phyloP scores from a whole-genome alignment of 129 eudicot genomes.

The Tagetes patula region DNA sequence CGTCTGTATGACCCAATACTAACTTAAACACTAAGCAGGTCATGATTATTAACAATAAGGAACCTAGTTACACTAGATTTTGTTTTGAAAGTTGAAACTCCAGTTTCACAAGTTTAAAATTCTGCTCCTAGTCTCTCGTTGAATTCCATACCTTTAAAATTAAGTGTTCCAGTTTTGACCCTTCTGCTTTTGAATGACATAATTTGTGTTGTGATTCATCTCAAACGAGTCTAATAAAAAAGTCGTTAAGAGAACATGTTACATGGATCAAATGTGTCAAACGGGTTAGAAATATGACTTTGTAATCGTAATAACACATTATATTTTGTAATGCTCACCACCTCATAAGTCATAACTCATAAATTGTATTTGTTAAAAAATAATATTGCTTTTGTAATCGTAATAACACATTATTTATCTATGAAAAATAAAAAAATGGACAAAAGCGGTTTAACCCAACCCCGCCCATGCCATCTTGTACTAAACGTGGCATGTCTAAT shows the following conservation, averaged over 20 bases:
- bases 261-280: background rate
- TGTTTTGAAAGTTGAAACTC: background rate
- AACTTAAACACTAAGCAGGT: conserved; percentile 5
- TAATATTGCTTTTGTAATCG: background rate
- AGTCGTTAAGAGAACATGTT: background rate
- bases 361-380: background rate
- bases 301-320: too few species aligned
- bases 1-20: background rate
- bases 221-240: background rate
- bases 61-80: background rate
- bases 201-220: conserved; percentile 4
- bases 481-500: background rate
- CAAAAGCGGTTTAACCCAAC: background rate
- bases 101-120: background rate
- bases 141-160: background rate
- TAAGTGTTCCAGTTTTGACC: background rate
- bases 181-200: background rate
- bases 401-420: background rate
- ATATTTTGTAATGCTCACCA: too few species aligned
- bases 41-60: background rate
- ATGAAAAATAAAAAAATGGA: background rate
- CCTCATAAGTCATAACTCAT: background rate
- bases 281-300: background rate
- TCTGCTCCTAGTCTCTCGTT: background rate
- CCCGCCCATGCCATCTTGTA: background rate